These are phyloP conservation scores for Artomyces pyxidatus DNA, from an alignment of 768 basidiomycete species.

Conservation along the genomic window DNA sequence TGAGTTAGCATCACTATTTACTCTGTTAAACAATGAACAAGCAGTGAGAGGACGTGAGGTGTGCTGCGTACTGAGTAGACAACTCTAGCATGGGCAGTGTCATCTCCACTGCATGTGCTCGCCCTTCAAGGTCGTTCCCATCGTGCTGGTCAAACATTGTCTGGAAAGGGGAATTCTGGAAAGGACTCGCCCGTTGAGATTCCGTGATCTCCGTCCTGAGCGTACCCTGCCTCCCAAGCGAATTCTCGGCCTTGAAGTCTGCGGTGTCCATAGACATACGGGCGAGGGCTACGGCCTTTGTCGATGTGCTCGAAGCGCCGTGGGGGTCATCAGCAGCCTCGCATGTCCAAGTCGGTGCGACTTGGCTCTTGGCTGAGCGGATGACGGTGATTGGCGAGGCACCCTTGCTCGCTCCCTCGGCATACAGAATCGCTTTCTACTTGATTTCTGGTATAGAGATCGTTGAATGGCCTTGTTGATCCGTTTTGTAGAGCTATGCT, in stretches of 20 bases:
- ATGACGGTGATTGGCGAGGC: conserved; percentile 55
- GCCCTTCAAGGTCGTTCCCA: conserved; percentile 28
- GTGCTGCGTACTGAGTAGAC: conserved; percentile 20
- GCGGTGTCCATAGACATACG: conserved; percentile 50
- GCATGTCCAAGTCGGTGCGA: conserved; percentile 38
- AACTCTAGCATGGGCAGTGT: conserved; percentile 37
- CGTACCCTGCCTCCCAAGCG: conserved; percentile 41
- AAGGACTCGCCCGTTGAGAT: conserved; percentile 59
- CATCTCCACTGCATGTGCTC: conserved; percentile 37
- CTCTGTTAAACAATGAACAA: conserved; percentile 8
- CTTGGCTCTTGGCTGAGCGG: conserved; percentile 51
- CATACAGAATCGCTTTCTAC: conserved; percentile 37
- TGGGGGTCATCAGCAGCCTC: conserved; percentile 55
- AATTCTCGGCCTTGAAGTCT: conserved; percentile 46
- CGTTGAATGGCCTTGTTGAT: conserved; percentile 17
- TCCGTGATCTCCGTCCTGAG: conserved; percentile 56
- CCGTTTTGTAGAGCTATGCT: conserved; percentile 18
- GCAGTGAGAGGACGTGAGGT: background rate
- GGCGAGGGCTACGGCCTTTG: conserved; percentile 52
- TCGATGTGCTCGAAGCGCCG: conserved; percentile 50
- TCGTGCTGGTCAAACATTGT: conserved; percentile 26
- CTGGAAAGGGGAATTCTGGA: background rate
- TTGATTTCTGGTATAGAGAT: conserved; percentile 40
- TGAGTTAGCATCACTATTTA: conserved; percentile 9
- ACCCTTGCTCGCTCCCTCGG: conserved; percentile 45